phyloP scores from a whole-genome alignment of 73 alveolate species.

The Effrenium voratum region DNA sequence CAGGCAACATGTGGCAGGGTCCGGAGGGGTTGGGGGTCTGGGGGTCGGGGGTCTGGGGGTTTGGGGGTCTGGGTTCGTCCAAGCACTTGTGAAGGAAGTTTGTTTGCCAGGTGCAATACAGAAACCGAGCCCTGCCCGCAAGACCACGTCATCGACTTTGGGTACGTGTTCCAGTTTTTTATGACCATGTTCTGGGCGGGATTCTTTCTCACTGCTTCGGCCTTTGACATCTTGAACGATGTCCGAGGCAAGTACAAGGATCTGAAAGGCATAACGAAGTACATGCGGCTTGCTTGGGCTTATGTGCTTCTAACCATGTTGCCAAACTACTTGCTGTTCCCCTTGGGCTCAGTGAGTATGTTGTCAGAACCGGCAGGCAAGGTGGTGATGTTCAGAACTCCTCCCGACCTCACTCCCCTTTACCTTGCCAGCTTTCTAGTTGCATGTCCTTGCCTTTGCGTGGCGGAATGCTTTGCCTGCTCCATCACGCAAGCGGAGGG shows the following conservation, averaged over 20 bases:
- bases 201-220: neutral
- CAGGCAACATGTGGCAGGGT: no score
- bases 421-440: neutral
- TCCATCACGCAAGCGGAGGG: neutral
- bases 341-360: neutral
- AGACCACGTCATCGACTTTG: neutral
- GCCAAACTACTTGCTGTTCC: constrained; percentile 9
- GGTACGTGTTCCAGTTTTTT: neutral
- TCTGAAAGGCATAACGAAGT: neutral
- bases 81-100: no score
- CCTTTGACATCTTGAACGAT: neutral
- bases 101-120: no score
- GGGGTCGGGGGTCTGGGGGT: no score
- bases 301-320: neutral
- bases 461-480: neutral
- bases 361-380: neutral
- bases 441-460: neutral
- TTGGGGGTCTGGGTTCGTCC: no score
- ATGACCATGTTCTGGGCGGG: neutral
- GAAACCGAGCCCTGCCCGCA: neutral
- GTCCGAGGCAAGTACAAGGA: neutral
- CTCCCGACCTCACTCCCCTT: neutral
- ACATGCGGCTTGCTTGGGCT: neutral
- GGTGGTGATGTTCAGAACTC: constrained; percentile 6
- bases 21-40: no score